Conservation (phyloP, 371 early-diverging fungal species). For the Mucor irregularis region DNA sequence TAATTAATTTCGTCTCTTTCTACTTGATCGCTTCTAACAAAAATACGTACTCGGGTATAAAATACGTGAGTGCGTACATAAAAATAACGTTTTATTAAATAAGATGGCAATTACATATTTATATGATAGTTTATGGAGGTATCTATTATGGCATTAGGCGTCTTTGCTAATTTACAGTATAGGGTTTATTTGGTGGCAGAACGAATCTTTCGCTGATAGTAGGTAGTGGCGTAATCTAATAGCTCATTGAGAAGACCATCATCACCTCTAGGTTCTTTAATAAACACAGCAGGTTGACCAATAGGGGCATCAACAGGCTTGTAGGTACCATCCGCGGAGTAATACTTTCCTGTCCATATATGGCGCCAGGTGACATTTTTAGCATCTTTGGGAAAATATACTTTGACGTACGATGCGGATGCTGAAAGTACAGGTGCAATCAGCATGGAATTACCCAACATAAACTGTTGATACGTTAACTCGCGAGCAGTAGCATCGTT, state of each 20-base stretch:
- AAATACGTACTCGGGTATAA: too few species aligned
- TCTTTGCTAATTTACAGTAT: too few species aligned
- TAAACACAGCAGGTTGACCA: slow-evolving; percentile 47
- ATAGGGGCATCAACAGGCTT: slow-evolving; percentile 41
- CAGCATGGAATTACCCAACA: slow-evolving; percentile 36
- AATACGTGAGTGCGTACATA: too few species aligned
- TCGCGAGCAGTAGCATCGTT: slow-evolving; percentile 32
- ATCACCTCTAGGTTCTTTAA: slow-evolving; percentile 47
- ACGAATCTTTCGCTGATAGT: slow-evolving; percentile 18
- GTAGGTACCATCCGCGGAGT: slow-evolving; percentile 39
- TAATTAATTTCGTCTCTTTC: too few species aligned
- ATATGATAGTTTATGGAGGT: too few species aligned
- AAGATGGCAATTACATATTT: too few species aligned
- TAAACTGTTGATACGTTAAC: slow-evolving; percentile 39
- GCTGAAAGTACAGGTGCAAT: slow-evolving; percentile 40
- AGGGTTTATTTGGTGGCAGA: neutral
- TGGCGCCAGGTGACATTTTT: slow-evolving; percentile 41
- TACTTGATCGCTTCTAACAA: too few species aligned
- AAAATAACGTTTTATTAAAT: too few species aligned
- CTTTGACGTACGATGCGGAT: slow-evolving; percentile 44
- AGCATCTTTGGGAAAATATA: slow-evolving; percentile 41
- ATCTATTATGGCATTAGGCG: too few species aligned
- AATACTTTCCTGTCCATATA: slow-evolving; percentile 47
- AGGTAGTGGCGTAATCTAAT: slow-evolving; percentile 33
- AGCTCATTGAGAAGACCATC: slow-evolving; percentile 36